These are phyloP conservation scores for Castanea crenata DNA, from an alignment of 306 rosid species.

Conservation along the genomic window DNA sequence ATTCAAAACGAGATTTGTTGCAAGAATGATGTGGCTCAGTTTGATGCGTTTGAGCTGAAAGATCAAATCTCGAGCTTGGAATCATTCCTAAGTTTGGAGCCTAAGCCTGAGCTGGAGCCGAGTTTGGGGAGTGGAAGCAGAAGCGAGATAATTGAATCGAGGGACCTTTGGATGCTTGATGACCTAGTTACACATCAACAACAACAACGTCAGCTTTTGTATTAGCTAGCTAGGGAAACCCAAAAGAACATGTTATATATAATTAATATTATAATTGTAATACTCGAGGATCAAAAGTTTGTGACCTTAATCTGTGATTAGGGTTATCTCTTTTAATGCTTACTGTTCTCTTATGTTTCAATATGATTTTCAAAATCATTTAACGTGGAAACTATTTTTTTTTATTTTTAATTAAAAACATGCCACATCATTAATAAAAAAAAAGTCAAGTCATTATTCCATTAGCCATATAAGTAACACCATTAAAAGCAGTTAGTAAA, in stretches of 20 bases:
- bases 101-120: not conserved
- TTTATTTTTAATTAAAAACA: no score
- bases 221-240: not conserved
- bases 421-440: no score
- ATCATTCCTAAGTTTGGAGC: slow-evolving; percentile 59
- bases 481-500: no score
- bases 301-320: no score
- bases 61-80: slow-evolving; percentile 60
- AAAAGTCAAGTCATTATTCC: no score
- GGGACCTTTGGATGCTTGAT: slow-evolving; percentile 62
- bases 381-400: no score
- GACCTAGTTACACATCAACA: slow-evolving; percentile 44
- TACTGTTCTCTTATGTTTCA: not conserved
- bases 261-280: no score
- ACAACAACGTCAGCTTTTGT: slow-evolving; percentile 9
- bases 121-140: slow-evolving; percentile 12
- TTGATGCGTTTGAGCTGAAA: slow-evolving; percentile 33
- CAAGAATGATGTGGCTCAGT: not conserved
- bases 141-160: slow-evolving; percentile 6
- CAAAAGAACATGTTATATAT: not conserved
- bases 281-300: not conserved
- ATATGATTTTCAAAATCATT: no score
- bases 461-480: no score
- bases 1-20: not conserved
- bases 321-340: no score